Evolutionary conservation across 768 basidiomycete genomes (phyloP).

Genomic region (Boletus subparvulus): DNA sequence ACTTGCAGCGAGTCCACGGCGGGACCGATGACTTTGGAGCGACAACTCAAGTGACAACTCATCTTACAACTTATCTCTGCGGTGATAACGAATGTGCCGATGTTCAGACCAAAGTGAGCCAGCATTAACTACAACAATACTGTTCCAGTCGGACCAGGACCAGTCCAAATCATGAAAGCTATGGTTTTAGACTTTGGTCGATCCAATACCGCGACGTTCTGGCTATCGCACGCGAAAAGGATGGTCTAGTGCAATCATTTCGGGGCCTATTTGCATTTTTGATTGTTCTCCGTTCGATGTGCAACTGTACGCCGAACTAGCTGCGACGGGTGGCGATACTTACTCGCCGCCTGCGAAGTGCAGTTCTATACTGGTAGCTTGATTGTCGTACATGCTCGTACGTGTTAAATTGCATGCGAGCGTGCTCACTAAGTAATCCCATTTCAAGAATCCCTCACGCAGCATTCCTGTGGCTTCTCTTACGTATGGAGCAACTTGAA

Average conservation of each 20-base stretch:
- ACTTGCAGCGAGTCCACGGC: background rate
- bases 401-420: too few relatives aligned
- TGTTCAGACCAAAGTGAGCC: background rate
- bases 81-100: too few relatives aligned
- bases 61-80: background rate
- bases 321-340: background rate
- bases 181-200: too few relatives aligned
- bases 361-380: background rate
- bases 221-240: background rate
- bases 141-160: too few relatives aligned
- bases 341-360: background rate
- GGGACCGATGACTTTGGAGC: background rate
- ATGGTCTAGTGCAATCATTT: background rate
- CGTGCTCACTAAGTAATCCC: background rate
- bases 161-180: too few relatives aligned
- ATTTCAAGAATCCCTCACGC: background rate
- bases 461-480: background rate
- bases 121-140: too few relatives aligned
- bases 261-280: too few relatives aligned
- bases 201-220: background rate
- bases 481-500: background rate
- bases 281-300: background rate
- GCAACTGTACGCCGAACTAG: background rate
- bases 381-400: background rate
- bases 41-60: background rate